Evolutionary conservation across 495 filamentous ascomycete species (phyloP).

Genomic region (Ramalina peruviana): DNA sequence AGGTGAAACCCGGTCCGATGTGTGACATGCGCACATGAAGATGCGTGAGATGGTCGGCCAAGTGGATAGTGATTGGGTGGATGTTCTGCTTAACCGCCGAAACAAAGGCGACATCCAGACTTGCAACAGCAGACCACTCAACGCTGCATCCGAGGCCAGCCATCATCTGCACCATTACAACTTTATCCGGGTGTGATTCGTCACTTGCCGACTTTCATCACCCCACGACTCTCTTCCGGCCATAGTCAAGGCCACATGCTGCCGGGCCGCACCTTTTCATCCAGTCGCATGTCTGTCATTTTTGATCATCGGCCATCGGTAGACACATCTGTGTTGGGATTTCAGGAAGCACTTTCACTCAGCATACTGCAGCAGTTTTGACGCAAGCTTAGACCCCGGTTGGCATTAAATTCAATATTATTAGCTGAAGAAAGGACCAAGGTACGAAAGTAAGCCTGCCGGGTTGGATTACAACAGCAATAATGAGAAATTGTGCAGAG

Average conservation of each 20-base stretch:
- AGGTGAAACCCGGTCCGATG: too few species aligned
- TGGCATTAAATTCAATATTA: too few species aligned
- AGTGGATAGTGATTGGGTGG: conserved; percentile 7
- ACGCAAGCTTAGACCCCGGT: too few species aligned
- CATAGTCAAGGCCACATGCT: conserved; percentile 7
- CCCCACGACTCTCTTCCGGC: not conserved
- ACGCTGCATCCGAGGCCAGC: not conserved
- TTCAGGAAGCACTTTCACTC: too few species aligned
- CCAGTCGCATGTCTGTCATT: conserved; percentile 1
- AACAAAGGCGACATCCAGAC: not conserved
- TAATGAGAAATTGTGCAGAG: too few species aligned
- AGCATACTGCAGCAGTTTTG: too few species aligned
- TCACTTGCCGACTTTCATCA: conserved; percentile 1
- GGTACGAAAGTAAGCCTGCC: too few species aligned
- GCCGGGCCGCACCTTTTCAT: conserved; percentile 12
- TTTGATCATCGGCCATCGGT: not conserved
- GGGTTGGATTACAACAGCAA: too few species aligned
- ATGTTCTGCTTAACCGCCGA: conserved; percentile 14
- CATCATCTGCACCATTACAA: not conserved
- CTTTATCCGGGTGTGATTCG: conserved; percentile 1
- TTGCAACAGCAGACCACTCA: not conserved
- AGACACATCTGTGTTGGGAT: too few species aligned
- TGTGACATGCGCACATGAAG: not conserved
- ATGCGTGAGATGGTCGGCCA: too few species aligned
- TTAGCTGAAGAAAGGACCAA: too few species aligned